These are phyloP conservation scores for Catunica adiposa DNA, from an alignment of 2,329 filamentous ascomycete species.

Conservation along the genomic window DNA sequence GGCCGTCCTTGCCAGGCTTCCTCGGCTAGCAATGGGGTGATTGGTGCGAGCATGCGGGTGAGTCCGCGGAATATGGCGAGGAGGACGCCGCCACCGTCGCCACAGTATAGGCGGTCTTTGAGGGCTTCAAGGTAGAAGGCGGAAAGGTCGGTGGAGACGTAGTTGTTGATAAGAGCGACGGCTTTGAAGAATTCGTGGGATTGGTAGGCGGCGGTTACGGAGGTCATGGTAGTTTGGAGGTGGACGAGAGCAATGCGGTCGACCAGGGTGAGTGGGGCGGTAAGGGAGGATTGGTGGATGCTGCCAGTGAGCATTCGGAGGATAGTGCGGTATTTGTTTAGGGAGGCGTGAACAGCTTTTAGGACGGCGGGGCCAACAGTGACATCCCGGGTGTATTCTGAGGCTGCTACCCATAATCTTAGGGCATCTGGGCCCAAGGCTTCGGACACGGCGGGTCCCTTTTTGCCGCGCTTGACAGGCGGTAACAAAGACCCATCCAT, in stretches of 20 bases:
- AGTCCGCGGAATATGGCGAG: conserved; percentile 55
- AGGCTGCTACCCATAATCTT: conserved; percentile 78
- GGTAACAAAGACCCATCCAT: conserved; percentile 69
- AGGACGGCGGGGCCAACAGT: conserved; percentile 65
- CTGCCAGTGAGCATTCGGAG: conserved; percentile 82
- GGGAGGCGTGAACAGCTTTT: conserved; percentile 53
- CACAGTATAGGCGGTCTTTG: conserved; percentile 86
- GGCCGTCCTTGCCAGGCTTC: conserved; percentile 75
- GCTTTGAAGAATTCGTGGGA: conserved; percentile 73
- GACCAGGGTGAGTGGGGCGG: conserved; percentile 37
- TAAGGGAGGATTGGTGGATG: conserved; percentile 38
- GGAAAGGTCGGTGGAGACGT: conserved; percentile 69
- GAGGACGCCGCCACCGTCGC: conserved; percentile 47
- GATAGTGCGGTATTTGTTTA: conserved; percentile 78
- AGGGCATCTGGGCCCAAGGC: conserved; percentile 73
- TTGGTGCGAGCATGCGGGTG: conserved; percentile 61
- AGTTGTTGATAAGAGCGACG: conserved; percentile 56
- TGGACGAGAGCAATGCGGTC: conserved; percentile 68
- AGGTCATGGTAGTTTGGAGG: conserved; percentile 45
- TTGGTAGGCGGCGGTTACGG: conserved; percentile 48
- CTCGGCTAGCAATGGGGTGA: conserved; percentile 70
- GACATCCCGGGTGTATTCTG: conserved; percentile 81
- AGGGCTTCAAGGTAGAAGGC: conserved; percentile 86
- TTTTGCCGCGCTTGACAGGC: conserved; percentile 39
- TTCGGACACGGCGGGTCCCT: conserved; percentile 33